phyloP scores from a whole-genome alignment of 1,284 basidiomycete species.

The Rhodotorula glutinis region DNA sequence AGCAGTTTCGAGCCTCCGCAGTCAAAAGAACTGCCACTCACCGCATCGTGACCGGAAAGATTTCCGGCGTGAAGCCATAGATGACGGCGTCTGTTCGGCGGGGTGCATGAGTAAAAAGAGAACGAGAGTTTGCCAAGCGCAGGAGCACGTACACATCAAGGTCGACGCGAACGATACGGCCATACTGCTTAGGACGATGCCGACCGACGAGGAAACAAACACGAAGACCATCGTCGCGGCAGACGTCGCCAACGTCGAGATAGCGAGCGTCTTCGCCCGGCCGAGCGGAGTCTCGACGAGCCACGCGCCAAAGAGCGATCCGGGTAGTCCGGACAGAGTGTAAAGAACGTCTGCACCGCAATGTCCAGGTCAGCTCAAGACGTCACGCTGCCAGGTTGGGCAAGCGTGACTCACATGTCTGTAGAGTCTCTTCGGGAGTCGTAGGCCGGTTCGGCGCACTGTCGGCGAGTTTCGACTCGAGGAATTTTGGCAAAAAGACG shows the following conservation, averaged over 20 bases:
- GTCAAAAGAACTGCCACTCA: not conserved
- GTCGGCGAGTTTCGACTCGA: slow-evolving; percentile 60
- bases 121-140: not conserved
- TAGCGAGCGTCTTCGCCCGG: slow-evolving; percentile 69
- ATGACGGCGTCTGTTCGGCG: slow-evolving; percentile 38
- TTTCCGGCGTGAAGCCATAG: slow-evolving; percentile 42
- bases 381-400: slow-evolving; percentile 50
- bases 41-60: slow-evolving; percentile 25
- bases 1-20: not conserved
- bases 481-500: slow-evolving; percentile 84
- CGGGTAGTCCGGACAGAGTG: slow-evolving; percentile 18
- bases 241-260: slow-evolving; percentile 76
- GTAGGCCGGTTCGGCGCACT: not conserved
- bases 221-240: slow-evolving; percentile 73
- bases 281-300: slow-evolving; percentile 78
- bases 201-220: slow-evolving; percentile 59
- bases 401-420: slow-evolving; percentile 58
- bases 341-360: slow-evolving; percentile 32
- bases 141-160: slow-evolving; percentile 72
- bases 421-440: slow-evolving; percentile 34
- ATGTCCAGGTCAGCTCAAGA: not conserved
- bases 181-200: slow-evolving; percentile 71
- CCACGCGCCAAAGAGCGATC: slow-evolving; percentile 74
- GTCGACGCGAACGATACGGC: slow-evolving; percentile 78
- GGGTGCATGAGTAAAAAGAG: too few relatives aligned